phyloP scores from a whole-genome alignment of 495 filamentous ascomycete genomes.

The Aspergillus biplanus region DNA sequence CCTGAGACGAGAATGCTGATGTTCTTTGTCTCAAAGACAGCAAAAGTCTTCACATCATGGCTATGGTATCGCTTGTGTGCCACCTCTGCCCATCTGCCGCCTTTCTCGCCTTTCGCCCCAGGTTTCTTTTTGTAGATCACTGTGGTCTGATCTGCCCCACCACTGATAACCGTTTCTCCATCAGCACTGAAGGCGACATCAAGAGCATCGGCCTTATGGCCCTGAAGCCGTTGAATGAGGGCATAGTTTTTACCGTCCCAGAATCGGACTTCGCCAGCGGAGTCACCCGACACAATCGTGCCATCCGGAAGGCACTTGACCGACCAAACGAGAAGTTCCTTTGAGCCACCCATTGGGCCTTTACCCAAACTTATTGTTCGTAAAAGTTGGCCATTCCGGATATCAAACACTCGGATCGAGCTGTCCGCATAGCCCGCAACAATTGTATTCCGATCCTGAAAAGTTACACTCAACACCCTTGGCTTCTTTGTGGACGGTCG shows the following conservation, averaged over 20 bases:
- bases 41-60: constrained; percentile 95
- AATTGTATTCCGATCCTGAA: constrained; percentile 79
- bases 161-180: constrained; percentile 84
- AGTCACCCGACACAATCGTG: constrained; percentile 92
- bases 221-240: constrained; percentile 78
- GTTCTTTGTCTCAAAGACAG: constrained; percentile 78
- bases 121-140: constrained; percentile 68
- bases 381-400: constrained; percentile 71
- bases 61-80: constrained; percentile 80
- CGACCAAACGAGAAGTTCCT: constrained; percentile 89
- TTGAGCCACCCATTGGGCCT: constrained; percentile 72
- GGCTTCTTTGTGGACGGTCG: constrained; percentile 77
- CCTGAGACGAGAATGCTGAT: constrained; percentile 90
- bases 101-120: constrained; percentile 59
- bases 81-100: constrained; percentile 78
- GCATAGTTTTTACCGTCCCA: constrained; percentile 93
- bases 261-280: constrained; percentile 87
- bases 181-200: constrained; percentile 78
- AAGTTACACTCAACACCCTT: constrained; percentile 85
- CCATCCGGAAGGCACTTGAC: constrained; percentile 85
- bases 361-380: constrained; percentile 83
- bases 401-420: constrained; percentile 87
- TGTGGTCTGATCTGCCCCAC: constrained; percentile 87
- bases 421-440: constrained; percentile 92
- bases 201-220: constrained; percentile 88